Evolutionary conservation across 176 grass and related monocot genomes (phyloP), one percentile per base, ranked within the genome.

Genomic region (Oryza glumipatula): DNA sequence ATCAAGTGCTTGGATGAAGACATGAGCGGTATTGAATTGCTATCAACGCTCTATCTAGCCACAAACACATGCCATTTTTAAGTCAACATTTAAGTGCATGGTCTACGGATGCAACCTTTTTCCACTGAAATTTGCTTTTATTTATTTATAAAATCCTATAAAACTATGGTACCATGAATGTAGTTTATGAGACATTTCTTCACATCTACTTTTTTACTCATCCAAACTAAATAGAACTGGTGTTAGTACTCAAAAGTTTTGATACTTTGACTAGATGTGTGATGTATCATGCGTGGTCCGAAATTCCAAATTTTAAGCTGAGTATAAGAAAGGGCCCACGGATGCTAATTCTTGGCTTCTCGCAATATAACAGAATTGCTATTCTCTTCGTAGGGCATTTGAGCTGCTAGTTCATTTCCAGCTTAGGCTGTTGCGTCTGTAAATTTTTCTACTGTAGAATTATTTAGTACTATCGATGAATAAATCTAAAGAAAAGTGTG

Each of bases 361-460:
- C 35, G 41, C 81, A 15, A n/a, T 24, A 71, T 71, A 47, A 49
- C 66, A 63, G 17, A n/a, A 2, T 2, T 22, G 15, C 11, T 83
- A n/a, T 49, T 28, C 39, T 24, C 24, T 85, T 3, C n/a, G 9
- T 23, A 69, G 63, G 56, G 28, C 61, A 78, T 83, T 83, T 75
- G 63, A 79, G 84, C 75, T 79, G 48, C 79, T 76, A 72, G 32
- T 66, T 91, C 65, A 65, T 65, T 66, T 76, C 64, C n/a, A 70
- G 41, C 56, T 56, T 58, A 13, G 67, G 67, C 24, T 67, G 23
- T 56, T 58, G 24, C 67, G 46, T 35, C 13, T 72, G 24, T 66
- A 47, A 0, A 26, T 75, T 64, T 83, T 80, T 63, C 22, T 8
- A 46, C 11, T 68, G 9, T 35, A 36, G 19, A 39, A 41, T 45